These are phyloP conservation scores for Penicillium tannophilum DNA, from an alignment of 495 filamentous ascomycete genomes.

Conservation along the genomic window DNA sequence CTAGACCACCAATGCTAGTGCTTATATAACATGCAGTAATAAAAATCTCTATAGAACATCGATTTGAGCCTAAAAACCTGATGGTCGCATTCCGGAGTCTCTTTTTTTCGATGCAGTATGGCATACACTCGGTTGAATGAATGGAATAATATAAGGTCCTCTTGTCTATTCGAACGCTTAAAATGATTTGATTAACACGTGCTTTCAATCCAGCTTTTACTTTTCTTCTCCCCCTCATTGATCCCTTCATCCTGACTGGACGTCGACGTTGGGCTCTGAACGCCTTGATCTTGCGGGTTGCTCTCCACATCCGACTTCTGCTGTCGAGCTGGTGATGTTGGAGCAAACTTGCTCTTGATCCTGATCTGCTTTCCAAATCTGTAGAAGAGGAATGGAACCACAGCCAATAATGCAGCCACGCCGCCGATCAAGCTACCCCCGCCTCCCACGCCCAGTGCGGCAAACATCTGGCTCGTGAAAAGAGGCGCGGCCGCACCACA, in stretches of 20 bases:
- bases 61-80: too few relatives aligned
- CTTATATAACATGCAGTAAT: neutral
- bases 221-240: neutral
- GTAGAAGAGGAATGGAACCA: conserved; percentile 55
- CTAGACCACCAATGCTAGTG: conserved; percentile 3
- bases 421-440: conserved; percentile 51
- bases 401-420: conserved; percentile 42
- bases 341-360: conserved; percentile 39
- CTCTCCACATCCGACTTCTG: conserved; percentile 1
- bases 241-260: neutral
- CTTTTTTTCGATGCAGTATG: too few relatives aligned
- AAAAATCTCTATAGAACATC: too few relatives aligned
- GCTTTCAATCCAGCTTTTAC: neutral
- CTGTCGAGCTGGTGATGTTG: conserved; percentile 12
- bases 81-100: too few relatives aligned
- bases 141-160: too few relatives aligned
- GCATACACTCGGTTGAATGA: too few relatives aligned
- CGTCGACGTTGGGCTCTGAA: neutral
- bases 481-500: conserved; percentile 34
- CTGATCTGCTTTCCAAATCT: conserved; percentile 51
- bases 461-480: conserved; percentile 36
- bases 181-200: too few relatives aligned
- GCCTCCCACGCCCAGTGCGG: conserved; percentile 54
- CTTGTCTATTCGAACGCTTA: too few relatives aligned
- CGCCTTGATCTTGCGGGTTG: neutral